phyloP scores from a whole-genome alignment of 768 basidiomycete species.

The Mycena amicta region DNA sequence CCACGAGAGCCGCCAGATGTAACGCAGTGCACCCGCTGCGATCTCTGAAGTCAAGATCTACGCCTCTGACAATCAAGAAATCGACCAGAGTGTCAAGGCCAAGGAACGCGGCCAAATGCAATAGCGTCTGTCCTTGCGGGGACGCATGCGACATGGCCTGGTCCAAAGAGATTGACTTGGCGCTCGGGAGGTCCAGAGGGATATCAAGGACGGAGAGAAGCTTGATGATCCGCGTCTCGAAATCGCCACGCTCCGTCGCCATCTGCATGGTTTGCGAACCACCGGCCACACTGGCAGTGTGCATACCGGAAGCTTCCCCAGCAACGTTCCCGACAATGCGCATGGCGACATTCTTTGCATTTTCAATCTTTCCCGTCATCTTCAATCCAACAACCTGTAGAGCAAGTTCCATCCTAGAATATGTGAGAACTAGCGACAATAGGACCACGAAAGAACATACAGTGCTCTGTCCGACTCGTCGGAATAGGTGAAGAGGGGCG shows the following conservation, averaged over 20 bases:
- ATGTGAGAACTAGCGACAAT: conserved; percentile 7
- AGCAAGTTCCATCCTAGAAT: conserved; percentile 83
- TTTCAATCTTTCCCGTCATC: conserved; percentile 95
- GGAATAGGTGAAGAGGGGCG: conserved; percentile 83
- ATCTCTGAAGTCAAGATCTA: conserved; percentile 85
- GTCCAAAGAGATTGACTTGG: conserved; percentile 44
- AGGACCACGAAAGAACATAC: conserved; percentile 48
- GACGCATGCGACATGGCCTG: conserved; percentile 73
- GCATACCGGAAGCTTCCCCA: conserved; percentile 48
- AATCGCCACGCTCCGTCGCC: conserved; percentile 64
- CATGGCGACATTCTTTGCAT: conserved; percentile 91
- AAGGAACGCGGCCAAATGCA: conserved; percentile 85
- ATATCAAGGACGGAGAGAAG: conserved; percentile 81
- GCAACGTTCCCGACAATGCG: conserved; percentile 84
- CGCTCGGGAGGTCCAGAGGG: conserved; percentile 47
- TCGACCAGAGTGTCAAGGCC: conserved; percentile 69
- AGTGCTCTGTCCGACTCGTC: conserved; percentile 89
- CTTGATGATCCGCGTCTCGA: conserved; percentile 77
- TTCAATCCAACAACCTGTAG: conserved; percentile 93
- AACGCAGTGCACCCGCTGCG: conserved; percentile 89
- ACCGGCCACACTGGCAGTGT: conserved; percentile 28
- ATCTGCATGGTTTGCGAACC: conserved; percentile 42
- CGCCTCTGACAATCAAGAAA: conserved; percentile 71
- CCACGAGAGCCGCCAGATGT: conserved; percentile 77
- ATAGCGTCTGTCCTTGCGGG: conserved; percentile 77